These are phyloP conservation scores for Mesembryanthemum crystallinum DNA, from an alignment of 148 eudicot species.

Conservation along the genomic window DNA sequence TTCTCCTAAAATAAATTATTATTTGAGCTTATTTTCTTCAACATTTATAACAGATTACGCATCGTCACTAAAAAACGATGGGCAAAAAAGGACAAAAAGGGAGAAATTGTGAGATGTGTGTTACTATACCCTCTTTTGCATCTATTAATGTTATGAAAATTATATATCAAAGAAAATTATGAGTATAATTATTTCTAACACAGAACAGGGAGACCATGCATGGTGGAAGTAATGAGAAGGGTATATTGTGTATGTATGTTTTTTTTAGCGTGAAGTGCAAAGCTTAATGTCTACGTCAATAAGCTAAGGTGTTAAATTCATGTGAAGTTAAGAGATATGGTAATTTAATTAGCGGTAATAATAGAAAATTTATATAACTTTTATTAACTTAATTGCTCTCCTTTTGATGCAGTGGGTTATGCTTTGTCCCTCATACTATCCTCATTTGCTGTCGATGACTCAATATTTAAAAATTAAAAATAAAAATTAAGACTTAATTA, in stretches of 20 bases:
- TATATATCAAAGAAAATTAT: not conserved
- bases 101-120: no score
- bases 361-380: conserved; percentile 15
- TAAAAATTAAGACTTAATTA: not conserved
- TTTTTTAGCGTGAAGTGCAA: conserved; percentile 19
- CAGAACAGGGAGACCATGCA: conserved; percentile 2
- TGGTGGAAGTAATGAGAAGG: conserved; percentile 28
- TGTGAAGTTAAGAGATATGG: not conserved
- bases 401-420: conserved; percentile 31
- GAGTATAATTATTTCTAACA: not conserved
- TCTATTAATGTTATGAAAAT: not conserved
- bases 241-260: conserved; percentile 24
- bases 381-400: conserved; percentile 5
- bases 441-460: conserved; percentile 13
- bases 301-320: not conserved
- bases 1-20: no score
- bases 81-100: no score
- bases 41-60: no score
- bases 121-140: not conserved
- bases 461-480: no score
- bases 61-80: no score
- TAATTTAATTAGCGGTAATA: conserved; percentile 15
- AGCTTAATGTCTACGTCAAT: conserved; percentile 28
- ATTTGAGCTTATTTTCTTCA: no score
- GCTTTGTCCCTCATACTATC: conserved; percentile 4